Evolutionary conservation across 441 rosid species (phyloP).

Genomic region (Erysimum cheiri): DNA sequence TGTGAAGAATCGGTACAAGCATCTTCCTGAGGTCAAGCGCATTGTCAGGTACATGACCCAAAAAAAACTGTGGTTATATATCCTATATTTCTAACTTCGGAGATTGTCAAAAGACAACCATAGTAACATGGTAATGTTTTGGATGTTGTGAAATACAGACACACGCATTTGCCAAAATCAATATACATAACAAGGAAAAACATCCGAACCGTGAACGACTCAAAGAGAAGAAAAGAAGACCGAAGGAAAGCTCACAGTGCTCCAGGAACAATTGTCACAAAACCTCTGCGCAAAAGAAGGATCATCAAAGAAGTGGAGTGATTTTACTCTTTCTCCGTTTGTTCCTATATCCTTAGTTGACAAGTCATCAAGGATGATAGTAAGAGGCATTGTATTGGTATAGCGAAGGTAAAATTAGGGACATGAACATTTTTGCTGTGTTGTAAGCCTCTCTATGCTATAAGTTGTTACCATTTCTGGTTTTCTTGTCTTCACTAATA

Average conservation of each 20-base stretch:
- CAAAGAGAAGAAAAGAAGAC: constrained; percentile 74
- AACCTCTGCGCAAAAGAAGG: constrained; percentile 70
- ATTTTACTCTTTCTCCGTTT: constrained; percentile 29
- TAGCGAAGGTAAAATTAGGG: constrained; percentile 18
- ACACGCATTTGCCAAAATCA: constrained; percentile 89
- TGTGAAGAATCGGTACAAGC: constrained; percentile 86
- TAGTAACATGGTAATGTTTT: constrained; percentile 14
- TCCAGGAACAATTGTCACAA: constrained; percentile 64
- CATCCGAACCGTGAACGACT: constrained; percentile 59
- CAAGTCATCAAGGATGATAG: constrained; percentile 2
- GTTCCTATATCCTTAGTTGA: not conserved
- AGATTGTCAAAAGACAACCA: not conserved
- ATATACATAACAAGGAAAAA: constrained; percentile 59
- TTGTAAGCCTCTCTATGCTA: not conserved
- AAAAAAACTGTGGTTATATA: not conserved
- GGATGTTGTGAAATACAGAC: constrained; percentile 58
- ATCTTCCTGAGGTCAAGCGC: constrained; percentile 92
- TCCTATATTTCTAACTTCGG: not conserved
- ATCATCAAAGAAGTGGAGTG: constrained; percentile 85
- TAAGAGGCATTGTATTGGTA: constrained; percentile 10
- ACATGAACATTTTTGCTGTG: constrained; percentile 19
- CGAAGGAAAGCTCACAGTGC: constrained; percentile 90
- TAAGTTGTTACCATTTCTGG: not conserved
- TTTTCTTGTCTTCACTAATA: not conserved
- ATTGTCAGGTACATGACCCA: constrained; percentile 68